These are phyloP conservation scores for Pulveroboletus frians DNA, from an alignment of 768 basidiomycete species.

Conservation along the genomic window DNA sequence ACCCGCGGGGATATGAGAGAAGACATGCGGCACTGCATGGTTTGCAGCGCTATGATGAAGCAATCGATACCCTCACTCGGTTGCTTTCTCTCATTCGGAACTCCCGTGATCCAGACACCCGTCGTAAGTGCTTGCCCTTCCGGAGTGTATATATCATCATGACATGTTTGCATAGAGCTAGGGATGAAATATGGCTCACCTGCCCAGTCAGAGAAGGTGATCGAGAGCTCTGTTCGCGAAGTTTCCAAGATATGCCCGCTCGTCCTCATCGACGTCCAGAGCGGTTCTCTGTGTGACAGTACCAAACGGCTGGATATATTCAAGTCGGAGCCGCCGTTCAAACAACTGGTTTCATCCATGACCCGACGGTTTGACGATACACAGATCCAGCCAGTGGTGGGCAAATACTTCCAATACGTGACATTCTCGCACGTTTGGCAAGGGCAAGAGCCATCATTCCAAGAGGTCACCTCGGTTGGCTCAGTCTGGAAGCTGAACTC, in stretches of 20 bases:
- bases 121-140: neutral
- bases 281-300: neutral
- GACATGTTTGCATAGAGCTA: neutral
- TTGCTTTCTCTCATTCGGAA: constrained; percentile 1
- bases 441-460: neutral
- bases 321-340: neutral
- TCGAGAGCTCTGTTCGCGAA: neutral
- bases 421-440: neutral
- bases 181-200: neutral
- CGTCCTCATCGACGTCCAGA: neutral
- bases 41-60: neutral
- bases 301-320: neutral
- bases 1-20: neutral
- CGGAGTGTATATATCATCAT: accelerated
- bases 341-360: neutral
- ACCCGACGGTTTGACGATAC: neutral
- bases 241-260: neutral
- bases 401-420: constrained; percentile 1
- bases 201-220: neutral
- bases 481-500: neutral
- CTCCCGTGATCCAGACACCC: neutral
- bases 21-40: constrained; percentile 1
- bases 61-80: neutral
- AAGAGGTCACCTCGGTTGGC: neutral
- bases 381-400: neutral